Percentiles rank a stretch among this genome's conserved stretches.
Conservation (phyloP, 805 yeast genomes). For the Kazachstania africana region DNA sequence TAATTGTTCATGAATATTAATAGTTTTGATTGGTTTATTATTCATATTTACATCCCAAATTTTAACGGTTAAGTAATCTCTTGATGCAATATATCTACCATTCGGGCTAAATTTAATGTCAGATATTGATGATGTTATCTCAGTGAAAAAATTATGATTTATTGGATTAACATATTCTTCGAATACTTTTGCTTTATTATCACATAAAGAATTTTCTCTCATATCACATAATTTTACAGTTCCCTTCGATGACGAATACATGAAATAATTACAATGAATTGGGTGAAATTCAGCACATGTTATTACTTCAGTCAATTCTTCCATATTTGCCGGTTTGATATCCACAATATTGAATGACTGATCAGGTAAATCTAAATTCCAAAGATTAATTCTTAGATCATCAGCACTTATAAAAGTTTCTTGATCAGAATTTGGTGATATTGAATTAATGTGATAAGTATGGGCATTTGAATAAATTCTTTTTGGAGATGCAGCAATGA, state of each 20-base stretch:
- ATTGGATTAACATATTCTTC: slow-evolving; percentile 92
- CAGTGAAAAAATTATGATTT: slow-evolving; percentile 91
- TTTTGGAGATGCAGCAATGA: slow-evolving; percentile 90
- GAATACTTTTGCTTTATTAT: slow-evolving; percentile 71
- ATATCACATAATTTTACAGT: slow-evolving; percentile 91
- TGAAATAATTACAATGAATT: slow-evolving; percentile 76
- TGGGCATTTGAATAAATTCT: slow-evolving; percentile 90
- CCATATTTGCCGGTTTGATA: slow-evolving; percentile 97
- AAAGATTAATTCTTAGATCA: slow-evolving; percentile 86
- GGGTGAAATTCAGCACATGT: slow-evolving; percentile 97
- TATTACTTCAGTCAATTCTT: slow-evolving; percentile 94
- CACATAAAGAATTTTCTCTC: slow-evolving; percentile 93
- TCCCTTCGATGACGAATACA: slow-evolving; percentile 93
- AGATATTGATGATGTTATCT: slow-evolving; percentile 85
- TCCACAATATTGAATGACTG: slow-evolving; percentile 95
- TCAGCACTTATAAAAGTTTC: slow-evolving; percentile 91
- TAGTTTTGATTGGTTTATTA: slow-evolving; percentile 84
- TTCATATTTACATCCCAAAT: slow-evolving; percentile 99
- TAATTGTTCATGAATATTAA: slow-evolving; percentile 89
- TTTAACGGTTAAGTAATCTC: slow-evolving; percentile 95
- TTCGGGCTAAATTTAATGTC: slow-evolving; percentile 87
- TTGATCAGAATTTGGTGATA: slow-evolving; percentile 87
- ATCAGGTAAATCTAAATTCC: slow-evolving; percentile 92
- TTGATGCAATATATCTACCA: slow-evolving; percentile 89
- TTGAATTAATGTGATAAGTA: slow-evolving; percentile 94